phyloP scores from a whole-genome alignment of 106 monocot genomes.

The Acorus calamus region DNA sequence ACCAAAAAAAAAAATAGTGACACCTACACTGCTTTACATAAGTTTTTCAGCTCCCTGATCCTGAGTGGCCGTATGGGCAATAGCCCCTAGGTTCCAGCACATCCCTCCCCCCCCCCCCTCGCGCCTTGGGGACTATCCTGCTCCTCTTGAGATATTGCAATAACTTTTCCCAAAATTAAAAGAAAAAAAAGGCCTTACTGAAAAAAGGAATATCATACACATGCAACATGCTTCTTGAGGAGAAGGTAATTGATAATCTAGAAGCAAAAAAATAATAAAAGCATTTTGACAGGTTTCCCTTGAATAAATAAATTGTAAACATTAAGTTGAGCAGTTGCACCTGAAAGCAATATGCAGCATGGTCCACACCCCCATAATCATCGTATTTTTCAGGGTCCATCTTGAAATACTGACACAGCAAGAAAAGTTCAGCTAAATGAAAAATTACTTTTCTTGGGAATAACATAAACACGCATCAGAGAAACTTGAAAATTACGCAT shows the following conservation, averaged over 20 bases:
- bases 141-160: too few relatives aligned
- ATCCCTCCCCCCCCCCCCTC: too few relatives aligned
- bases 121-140: too few relatives aligned
- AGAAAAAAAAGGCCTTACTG: too few relatives aligned
- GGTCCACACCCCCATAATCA: constrained; percentile 55
- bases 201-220: too few relatives aligned
- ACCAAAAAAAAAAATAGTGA: too few relatives aligned
- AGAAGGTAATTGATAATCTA: not conserved
- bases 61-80: too few relatives aligned
- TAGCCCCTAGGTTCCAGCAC: too few relatives aligned
- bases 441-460: not conserved
- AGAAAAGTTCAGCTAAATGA: not conserved
- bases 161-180: too few relatives aligned
- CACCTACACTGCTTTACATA: too few relatives aligned
- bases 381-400: constrained; percentile 68
- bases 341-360: constrained; percentile 87
- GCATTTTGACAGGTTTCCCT: not conserved
- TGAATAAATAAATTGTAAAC: not conserved
- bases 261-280: not conserved
- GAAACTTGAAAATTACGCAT: not conserved
- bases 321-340: constrained; percentile 16
- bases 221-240: too few relatives aligned
- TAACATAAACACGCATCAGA: not conserved
- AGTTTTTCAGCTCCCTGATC: too few relatives aligned
- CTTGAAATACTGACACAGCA: constrained; percentile 71